phyloP scores from a whole-genome alignment of 768 basidiomycete genomes.

The Imleria badia region DNA sequence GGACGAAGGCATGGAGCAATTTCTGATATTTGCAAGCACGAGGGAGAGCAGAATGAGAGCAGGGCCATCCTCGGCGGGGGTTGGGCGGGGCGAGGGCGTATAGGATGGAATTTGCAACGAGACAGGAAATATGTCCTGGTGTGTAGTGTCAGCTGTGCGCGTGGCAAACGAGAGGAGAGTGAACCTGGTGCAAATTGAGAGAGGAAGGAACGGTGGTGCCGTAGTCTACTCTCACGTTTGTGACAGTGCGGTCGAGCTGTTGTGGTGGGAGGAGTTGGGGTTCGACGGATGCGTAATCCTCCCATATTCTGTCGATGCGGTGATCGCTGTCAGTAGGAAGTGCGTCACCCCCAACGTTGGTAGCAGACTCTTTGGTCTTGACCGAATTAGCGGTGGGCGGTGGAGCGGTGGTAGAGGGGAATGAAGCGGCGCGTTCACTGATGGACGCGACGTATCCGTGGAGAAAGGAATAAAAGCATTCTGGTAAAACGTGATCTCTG shows the following conservation, averaged over 20 bases:
- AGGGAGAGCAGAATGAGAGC: slow-evolving; percentile 86
- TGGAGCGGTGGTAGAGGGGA: slow-evolving; percentile 38
- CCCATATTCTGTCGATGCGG: slow-evolving; percentile 80
- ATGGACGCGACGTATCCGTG: slow-evolving; percentile 85
- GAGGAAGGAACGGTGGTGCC: slow-evolving; percentile 32
- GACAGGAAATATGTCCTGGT: slow-evolving; percentile 75
- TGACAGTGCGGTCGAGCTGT: slow-evolving; percentile 42
- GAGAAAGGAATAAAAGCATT: slow-evolving; percentile 92
- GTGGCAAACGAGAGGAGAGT: neutral
- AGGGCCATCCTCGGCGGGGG: slow-evolving; percentile 79
- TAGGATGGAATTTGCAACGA: slow-evolving; percentile 65
- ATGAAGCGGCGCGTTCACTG: slow-evolving; percentile 59
- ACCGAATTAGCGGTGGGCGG: slow-evolving; percentile 28
- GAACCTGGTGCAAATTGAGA: slow-evolving; percentile 62
- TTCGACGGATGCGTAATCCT: slow-evolving; percentile 81
- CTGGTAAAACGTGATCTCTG: slow-evolving; percentile 81
- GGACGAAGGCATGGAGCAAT: slow-evolving; percentile 81
- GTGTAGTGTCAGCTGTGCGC: slow-evolving; percentile 3
- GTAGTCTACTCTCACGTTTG: slow-evolving; percentile 60
- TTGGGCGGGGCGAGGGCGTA: slow-evolving; percentile 39
- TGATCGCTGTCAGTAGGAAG: slow-evolving; percentile 85
- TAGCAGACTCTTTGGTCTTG: slow-evolving; percentile 16
- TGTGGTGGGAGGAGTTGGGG: slow-evolving; percentile 59
- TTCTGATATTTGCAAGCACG: slow-evolving; percentile 85
- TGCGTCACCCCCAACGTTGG: slow-evolving; percentile 25